These are phyloP conservation scores for Pythium rhizo-oryzae DNA, from an alignment of 352 stramenopile species.

Conservation along the genomic window DNA sequence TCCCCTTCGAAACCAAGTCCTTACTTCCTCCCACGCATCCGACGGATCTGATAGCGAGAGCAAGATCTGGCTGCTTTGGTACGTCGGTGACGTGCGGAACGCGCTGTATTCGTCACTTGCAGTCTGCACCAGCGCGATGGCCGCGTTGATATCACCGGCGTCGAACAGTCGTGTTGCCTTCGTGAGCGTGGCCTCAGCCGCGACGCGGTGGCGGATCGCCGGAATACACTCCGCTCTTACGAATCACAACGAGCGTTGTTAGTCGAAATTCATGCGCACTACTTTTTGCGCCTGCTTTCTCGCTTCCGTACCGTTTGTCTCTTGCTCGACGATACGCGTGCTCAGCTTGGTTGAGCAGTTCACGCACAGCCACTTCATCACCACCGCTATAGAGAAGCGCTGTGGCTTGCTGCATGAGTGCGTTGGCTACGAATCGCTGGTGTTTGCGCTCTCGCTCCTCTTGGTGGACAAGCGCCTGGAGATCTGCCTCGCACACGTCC, in stretches of 20 bases:
- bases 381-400: neutral
- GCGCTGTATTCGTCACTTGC: constrained; percentile 9
- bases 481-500: constrained; percentile 1
- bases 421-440: constrained; percentile 7
- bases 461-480: constrained; percentile 4
- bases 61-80: constrained; percentile 10
- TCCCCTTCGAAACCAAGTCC: neutral
- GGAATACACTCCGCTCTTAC: constrained; percentile 7
- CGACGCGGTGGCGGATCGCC: constrained; percentile 5
- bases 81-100: constrained; percentile 1
- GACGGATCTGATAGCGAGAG: neutral
- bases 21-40: neutral
- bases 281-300: neutral
- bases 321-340: constrained; percentile 1
- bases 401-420: constrained; percentile 4
- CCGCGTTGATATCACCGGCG: constrained; percentile 4
- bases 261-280: too few relatives aligned
- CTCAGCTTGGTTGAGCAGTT: constrained; percentile 1
- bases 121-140: neutral
- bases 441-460: constrained; percentile 13
- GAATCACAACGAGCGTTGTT: neutral
- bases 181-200: neutral
- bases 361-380: neutral
- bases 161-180: constrained; percentile 4
- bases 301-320: constrained; percentile 1